phyloP scores from a whole-genome alignment of 2,329 filamentous ascomycete genomes.

The Neocucurbitaria cava region DNA sequence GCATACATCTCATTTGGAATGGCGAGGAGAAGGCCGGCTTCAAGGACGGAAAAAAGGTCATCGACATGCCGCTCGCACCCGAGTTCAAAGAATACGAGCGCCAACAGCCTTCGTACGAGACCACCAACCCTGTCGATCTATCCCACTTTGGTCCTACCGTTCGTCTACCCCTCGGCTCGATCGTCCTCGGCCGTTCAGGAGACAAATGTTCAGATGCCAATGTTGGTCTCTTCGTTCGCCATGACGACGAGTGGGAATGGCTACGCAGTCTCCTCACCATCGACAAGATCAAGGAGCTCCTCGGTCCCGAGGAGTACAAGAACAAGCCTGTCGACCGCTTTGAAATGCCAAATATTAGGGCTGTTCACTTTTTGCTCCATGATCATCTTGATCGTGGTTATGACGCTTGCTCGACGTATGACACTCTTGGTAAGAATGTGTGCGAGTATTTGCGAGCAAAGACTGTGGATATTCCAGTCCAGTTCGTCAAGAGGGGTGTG shows the following conservation, averaged over 20 bases:
- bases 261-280: conserved; percentile 34
- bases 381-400: conserved; percentile 57
- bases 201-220: conserved; percentile 44
- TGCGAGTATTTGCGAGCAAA: conserved; percentile 56
- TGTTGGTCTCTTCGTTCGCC: conserved; percentile 41
- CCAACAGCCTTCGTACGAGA: conserved; percentile 43
- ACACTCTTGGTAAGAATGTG: conserved; percentile 57
- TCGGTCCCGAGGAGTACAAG: conserved; percentile 41
- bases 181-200: conserved; percentile 43
- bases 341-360: conserved; percentile 48
- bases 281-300: conserved; percentile 35
- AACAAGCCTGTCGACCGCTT: conserved; percentile 47
- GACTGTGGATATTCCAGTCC: conserved; percentile 54
- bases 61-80: conserved; percentile 27
- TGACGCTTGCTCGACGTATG: conserved; percentile 53
- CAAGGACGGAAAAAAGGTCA: conserved; percentile 24
- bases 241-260: conserved; percentile 44
- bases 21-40: conserved; percentile 17
- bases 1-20: conserved; percentile 38
- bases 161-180: conserved; percentile 47
- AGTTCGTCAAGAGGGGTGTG: conserved; percentile 52
- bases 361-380: conserved; percentile 54
- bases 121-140: conserved; percentile 32
- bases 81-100: conserved; percentile 27
- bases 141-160: conserved; percentile 46